These are phyloP conservation scores for Rhexocercosporidium sp. DNA, from an alignment of 2,329 filamentous ascomycete species.

Conservation along the genomic window DNA sequence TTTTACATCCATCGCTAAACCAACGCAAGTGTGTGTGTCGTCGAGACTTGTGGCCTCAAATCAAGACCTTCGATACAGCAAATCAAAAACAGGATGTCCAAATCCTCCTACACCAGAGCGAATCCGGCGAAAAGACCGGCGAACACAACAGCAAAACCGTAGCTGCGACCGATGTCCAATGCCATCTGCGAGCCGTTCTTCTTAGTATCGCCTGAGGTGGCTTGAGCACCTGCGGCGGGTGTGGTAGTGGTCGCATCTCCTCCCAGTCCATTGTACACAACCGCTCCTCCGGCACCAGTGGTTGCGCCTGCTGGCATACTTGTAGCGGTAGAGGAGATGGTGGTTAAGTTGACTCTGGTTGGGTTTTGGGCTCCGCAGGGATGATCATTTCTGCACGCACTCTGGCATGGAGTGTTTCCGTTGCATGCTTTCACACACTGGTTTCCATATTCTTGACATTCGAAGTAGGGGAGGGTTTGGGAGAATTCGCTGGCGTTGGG, in stretches of 20 bases:
- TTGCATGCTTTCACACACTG: conserved; percentile 68
- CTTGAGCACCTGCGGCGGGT: conserved; percentile 18
- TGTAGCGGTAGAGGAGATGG: conserved; percentile 42
- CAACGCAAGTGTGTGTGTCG: conserved; percentile 21
- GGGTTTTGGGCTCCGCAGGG: conserved; percentile 76
- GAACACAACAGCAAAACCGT: conserved; percentile 59
- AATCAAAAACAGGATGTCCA: conserved; percentile 10
- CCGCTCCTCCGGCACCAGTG: conserved; percentile 29
- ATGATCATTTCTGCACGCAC: conserved; percentile 66
- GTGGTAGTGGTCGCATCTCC: conserved; percentile 42
- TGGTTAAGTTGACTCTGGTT: conserved; percentile 60
- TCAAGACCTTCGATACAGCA: conserved; percentile 3
- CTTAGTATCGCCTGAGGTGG: conserved; percentile 30
- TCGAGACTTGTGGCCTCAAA: conserved; percentile 11
- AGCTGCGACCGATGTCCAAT: conserved; percentile 59
- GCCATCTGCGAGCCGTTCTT: conserved; percentile 45
- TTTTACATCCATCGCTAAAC: conserved; percentile 31
- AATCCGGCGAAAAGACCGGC: conserved; percentile 63
- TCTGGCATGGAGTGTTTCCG: conserved; percentile 61
- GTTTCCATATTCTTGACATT: conserved; percentile 73
- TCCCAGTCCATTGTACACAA: conserved; percentile 52
- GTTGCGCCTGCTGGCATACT: conserved; percentile 47
- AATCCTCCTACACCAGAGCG: conserved; percentile 49
- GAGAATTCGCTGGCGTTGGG: conserved; percentile 81
- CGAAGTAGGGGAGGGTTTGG: conserved; percentile 78